These are phyloP conservation scores for Nicotiana obtusifolia DNA, from an alignment of 257 asterid genomes.

Conservation along the genomic window DNA sequence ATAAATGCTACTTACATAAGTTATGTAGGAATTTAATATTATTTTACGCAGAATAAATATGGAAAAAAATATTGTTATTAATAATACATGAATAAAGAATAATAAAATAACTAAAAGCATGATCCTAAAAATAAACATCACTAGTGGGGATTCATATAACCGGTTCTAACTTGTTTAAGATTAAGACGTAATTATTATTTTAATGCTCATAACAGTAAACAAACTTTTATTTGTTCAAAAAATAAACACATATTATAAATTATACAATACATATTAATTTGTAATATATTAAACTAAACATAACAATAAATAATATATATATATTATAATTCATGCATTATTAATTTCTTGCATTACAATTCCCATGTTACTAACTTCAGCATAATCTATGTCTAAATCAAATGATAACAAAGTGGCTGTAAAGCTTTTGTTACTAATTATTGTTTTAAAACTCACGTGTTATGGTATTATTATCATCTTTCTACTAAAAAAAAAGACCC, in stretches of 20 bases:
- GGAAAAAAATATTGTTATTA: not conserved
- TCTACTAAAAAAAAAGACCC: not conserved
- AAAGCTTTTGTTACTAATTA: not conserved
- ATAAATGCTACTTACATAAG: too few relatives aligned
- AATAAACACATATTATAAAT: not conserved
- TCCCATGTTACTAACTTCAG: not conserved
- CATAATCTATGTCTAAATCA: not conserved
- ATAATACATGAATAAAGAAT: too few relatives aligned
- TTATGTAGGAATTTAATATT: not conserved
- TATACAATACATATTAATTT: not conserved
- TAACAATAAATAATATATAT: not conserved
- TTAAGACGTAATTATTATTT: not conserved
- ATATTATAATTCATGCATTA: not conserved
- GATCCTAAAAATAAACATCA: too few relatives aligned
- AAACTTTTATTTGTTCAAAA: not conserved
- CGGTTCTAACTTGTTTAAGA: too few relatives aligned
- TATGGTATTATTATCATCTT: not conserved
- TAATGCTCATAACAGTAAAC: not conserved
- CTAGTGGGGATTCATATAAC: too few relatives aligned
- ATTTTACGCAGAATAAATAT: not conserved
- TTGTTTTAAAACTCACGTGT: not conserved
- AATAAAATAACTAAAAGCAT: too few relatives aligned
- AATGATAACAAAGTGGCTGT: not conserved
- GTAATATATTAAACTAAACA: not conserved
- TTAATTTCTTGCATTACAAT: not conserved